Conservation (phyloP, 2,329 filamentous ascomycete species). For the Colletotrichum scovillei region DNA sequence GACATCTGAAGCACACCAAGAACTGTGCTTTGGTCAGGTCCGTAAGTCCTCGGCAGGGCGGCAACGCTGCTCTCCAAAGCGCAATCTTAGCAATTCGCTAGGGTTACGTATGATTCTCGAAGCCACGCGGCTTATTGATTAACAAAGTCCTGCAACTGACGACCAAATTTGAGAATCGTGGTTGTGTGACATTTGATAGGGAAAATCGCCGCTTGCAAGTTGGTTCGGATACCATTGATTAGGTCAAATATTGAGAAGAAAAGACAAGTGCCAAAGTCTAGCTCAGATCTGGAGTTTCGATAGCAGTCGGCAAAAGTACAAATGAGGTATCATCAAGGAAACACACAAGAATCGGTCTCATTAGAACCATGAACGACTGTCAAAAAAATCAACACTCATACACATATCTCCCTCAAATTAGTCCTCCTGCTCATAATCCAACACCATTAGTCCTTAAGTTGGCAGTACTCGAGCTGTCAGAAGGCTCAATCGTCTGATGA, state of each 20-base stretch:
- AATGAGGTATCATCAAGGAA: neutral
- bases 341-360: neutral
- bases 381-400: neutral
- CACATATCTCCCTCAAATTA: neutral
- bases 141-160: neutral
- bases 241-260: neutral
- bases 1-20: neutral
- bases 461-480: conserved; percentile 22
- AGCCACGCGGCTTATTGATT: neutral
- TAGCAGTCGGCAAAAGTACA: neutral
- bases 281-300: neutral
- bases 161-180: neutral
- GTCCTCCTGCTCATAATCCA: neutral
- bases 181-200: neutral
- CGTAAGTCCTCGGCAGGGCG: neutral
- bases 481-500: conserved; percentile 23
- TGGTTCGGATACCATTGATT: neutral
- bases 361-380: neutral
- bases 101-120: neutral
- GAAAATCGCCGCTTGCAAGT: neutral
- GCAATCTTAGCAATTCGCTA: neutral
- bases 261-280: neutral
- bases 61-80: neutral
- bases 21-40: neutral
- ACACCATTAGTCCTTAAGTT: conserved; percentile 4